Percentiles rank a stretch among this genome's conserved stretches.
Evolutionary conservation across 2,329 filamentous ascomycete species (phyloP).

Genomic region (Neospermospora avenae): DNA sequence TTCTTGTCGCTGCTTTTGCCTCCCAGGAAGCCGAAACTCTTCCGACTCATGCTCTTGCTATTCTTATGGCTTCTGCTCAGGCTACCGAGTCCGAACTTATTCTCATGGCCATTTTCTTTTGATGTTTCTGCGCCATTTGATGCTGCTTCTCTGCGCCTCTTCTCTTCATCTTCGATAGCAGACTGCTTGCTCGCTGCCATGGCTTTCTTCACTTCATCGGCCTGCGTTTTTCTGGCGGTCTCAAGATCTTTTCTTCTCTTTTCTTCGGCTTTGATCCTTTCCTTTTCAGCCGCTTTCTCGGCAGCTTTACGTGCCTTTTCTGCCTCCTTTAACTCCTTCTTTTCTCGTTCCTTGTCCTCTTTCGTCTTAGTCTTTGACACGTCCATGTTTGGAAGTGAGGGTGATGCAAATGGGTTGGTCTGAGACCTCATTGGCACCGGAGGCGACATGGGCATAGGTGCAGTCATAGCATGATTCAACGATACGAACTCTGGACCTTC

Average conservation of each 20-base stretch:
- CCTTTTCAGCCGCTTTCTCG: conserved; percentile 43
- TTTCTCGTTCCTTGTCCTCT: conserved; percentile 62
- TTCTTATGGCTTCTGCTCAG: conserved; percentile 59
- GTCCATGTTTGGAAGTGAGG: conserved; percentile 27
- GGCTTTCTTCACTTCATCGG: conserved; percentile 57
- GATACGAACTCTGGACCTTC: conserved; percentile 52
- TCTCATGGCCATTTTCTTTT: conserved; percentile 27
- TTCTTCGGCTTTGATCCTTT: conserved; percentile 43
- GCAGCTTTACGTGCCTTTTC: conserved; percentile 41
- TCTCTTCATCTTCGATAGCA: conserved; percentile 53
- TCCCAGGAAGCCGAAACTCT: conserved; percentile 66
- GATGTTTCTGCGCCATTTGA: conserved; percentile 5
- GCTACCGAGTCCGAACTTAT: conserved; percentile 34
- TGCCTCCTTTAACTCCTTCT: conserved; percentile 61
- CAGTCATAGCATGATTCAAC: conserved; percentile 65
- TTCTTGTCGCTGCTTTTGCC: conserved; percentile 42
- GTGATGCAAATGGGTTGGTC: conserved; percentile 32
- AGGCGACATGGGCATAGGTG: conserved; percentile 31
- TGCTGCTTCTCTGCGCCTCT: conserved; percentile 49
- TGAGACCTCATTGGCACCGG: conserved; percentile 31
- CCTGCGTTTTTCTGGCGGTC: conserved; percentile 41
- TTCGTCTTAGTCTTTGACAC: conserved; percentile 42
- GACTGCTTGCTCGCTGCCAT: conserved; percentile 52
- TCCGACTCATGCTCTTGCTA: conserved; percentile 74
- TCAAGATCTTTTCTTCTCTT: conserved; percentile 37